Base-by-base conservation (phyloP, 2,329 filamentous ascomycete genomes). In the Mollisiaceae sp. region DNA sequence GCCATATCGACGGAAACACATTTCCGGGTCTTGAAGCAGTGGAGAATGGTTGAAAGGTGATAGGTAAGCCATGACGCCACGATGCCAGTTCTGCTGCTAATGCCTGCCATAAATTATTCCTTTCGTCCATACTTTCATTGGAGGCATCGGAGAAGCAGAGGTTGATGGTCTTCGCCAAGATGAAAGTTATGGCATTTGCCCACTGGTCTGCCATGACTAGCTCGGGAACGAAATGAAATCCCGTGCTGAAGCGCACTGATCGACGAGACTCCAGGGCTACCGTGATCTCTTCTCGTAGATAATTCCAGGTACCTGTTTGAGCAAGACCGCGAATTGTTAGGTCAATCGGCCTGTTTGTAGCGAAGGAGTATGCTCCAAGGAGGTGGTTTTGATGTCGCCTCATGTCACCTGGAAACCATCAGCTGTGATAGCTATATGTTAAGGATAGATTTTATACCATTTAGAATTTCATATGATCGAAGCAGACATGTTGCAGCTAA, bases 211-310 rank as follows among this genome's bases (percentile, higher is more conserved):
- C 65, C 0, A 65, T 36, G 4, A 72, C 81, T 67, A 81, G 82
- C 0, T 83, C 68, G 0, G 76, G 75, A 24, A 79, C 79, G 6
- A 75, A 71, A 43, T 79, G 75, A 47, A 81, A 82, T 18, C 50
- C 50, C 22, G 24, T 18, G 5, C 50, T 35, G 14, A 54, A 54
- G 8, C 68, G 55, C n/a, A 63, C 60, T 14, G 39, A 56, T 32
- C 66, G 35, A 2, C 50, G 57, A 38, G 50, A 66, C 56, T 66
- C 68, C 0, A 85, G 70, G n/a, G 81, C 81, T n/a, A 83, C 82
- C 0, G 82, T 84, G n/a, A 85, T 83, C 43, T 85, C 82, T 70
- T 84, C 82, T 0, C 82, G 78, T 0, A 84, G 76, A 61, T 83
- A 83, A 65, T 84, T 85, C 82, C 82, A 84, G 62, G 82, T 81